Percentiles rank a stretch among this genome's conserved stretches.
phyloP scores from a whole-genome alignment of 129 eudicot genomes.

The Flaveria bidentis region DNA sequence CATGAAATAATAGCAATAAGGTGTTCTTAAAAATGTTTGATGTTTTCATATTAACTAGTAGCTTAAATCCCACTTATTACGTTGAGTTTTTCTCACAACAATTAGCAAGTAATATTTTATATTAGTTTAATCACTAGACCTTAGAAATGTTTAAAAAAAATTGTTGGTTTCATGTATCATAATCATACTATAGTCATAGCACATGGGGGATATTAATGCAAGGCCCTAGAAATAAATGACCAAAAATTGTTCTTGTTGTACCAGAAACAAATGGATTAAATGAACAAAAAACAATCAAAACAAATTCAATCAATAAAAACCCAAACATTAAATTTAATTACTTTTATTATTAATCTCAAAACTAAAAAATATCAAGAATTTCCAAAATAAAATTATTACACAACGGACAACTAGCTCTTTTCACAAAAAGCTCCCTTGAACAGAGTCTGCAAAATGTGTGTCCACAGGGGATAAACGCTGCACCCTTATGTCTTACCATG shows the following conservation, averaged over 20 bases:
- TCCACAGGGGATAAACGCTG: constrained; percentile 92
- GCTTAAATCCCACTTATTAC: no score
- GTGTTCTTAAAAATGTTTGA: no score
- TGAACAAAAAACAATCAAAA: not conserved
- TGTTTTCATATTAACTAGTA: no score
- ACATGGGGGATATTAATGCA: not conserved
- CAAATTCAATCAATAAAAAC: not conserved
- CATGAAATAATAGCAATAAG: no score
- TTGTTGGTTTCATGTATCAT: not conserved
- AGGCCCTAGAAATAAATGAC: not conserved
- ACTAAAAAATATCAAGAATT: constrained; percentile 89
- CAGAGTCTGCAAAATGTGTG: constrained; percentile 92
- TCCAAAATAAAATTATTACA: constrained; percentile 80
- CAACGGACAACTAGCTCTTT: constrained; percentile 82
- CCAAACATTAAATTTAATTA: not conserved
- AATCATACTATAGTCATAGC: not conserved
- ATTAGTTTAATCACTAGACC: no score
- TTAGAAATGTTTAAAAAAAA: no score
- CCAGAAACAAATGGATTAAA: not conserved
- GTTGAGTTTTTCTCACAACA: no score
- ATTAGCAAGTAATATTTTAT: no score
- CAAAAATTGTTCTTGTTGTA: not conserved
- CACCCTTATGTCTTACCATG: constrained; percentile 89
- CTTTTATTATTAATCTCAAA: not conserved
- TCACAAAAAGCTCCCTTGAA: constrained; percentile 79